These are phyloP conservation scores for Mycena belliarum DNA, from an alignment of 768 basidiomycete genomes.

Conservation along the genomic window DNA sequence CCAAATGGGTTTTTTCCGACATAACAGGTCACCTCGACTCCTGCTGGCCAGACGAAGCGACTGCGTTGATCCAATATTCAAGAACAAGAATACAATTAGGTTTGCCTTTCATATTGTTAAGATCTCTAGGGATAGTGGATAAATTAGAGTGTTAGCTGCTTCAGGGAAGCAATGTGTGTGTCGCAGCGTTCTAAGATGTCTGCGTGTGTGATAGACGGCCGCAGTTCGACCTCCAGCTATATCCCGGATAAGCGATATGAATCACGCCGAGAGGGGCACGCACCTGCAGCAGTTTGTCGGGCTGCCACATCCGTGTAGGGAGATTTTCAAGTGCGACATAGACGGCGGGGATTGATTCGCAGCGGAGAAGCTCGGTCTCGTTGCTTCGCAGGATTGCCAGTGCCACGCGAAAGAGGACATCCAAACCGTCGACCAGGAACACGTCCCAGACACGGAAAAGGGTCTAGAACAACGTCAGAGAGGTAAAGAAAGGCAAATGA, in stretches of 20 bases:
- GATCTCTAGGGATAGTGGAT: constrained; percentile 7
- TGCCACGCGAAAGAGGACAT: constrained; percentile 89
- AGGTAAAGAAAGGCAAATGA: neutral
- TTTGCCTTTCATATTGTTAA: neutral
- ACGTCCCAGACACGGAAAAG: constrained; percentile 96
- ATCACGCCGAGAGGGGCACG: constrained; percentile 21
- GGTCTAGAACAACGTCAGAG: constrained; percentile 51
- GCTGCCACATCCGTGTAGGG: constrained; percentile 92
- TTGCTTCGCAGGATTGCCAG: constrained; percentile 83
- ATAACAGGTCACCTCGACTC: too few relatives aligned
- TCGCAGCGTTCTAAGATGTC: constrained; percentile 50
- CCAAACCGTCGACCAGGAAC: constrained; percentile 89
- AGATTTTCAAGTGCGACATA: constrained; percentile 89
- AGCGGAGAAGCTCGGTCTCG: constrained; percentile 80
- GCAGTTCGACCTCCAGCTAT: constrained; percentile 48
- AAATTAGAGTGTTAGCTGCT: constrained; percentile 24
- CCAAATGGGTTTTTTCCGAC: too few relatives aligned
- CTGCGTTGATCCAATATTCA: too few relatives aligned
- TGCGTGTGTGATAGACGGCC: constrained; percentile 41
- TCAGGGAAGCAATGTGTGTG: constrained; percentile 39
- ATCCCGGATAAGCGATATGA: neutral
- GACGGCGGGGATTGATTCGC: constrained; percentile 84
- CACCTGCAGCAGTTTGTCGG: constrained; percentile 88
- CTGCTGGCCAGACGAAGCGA: too few relatives aligned
- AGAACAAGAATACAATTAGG: neutral